Evolutionary conservation across 176 grass and related monocot genomes (phyloP), one percentile per base, ranked within the genome.

Genomic region (Lolium perenne): DNA sequence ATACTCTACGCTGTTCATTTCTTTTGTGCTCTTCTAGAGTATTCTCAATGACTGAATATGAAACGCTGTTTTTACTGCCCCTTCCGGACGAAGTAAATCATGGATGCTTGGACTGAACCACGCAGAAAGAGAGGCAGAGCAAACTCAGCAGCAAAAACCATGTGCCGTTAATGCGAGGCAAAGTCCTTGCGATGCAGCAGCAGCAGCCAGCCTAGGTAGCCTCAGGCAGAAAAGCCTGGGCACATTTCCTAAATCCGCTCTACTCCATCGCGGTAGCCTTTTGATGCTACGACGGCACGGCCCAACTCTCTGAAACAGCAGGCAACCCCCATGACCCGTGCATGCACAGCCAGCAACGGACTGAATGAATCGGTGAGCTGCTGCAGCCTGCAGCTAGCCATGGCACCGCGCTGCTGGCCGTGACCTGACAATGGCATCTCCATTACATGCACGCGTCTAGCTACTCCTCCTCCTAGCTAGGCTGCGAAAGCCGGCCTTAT

Each of bases 241-340:
- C 18, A 8, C 22, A 7, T 77, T 82, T 51, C 69, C 77, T 81
- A 60, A 85, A 85, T 55, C 20, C 38, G 25, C 83, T 76, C 83
- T 35, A n/a, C 15, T 4, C 62, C 71, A 77, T 7, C 10, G 18
- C 40, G 9, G 15, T 78, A 79, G 80, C 54, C 84, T 78, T 71
- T 82, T 17, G 88, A 51, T 59, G 51, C 83, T 54, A 70, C 70
- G 8, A n/a, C 56, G 38, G 32, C 81, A 51, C 26, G 47, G 11
- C 17, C 62, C 11, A 88, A 68, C 71, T 69, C 32, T 35, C 79
- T 38, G 1, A 3, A 35, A 35, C 32, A 35, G 32, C 32, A 35
- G 32, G 32, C 32, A 35, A 35, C 32, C 32, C 32, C 32, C 2
- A 35, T 35, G 32, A 35, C 32, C 32, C 32, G 32, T 35, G 32